A percentile compares a stretch with the other conserved stretches of the same genome.
phyloP scores from a whole-genome alignment of 2,329 filamentous ascomycete genomes.

The Arthrinium puccinioides region DNA sequence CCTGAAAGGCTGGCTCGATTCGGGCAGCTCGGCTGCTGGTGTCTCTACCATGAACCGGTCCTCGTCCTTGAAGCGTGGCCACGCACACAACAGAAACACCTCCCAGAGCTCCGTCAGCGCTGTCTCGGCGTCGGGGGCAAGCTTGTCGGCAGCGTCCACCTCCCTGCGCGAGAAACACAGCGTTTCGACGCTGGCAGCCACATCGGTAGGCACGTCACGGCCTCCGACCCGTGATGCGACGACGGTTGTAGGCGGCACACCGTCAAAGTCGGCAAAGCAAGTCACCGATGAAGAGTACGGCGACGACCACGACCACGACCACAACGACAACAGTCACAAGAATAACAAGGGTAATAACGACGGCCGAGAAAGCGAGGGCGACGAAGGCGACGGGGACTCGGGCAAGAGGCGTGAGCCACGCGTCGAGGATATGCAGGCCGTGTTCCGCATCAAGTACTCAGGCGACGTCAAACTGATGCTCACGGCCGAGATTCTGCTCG shows the following conservation, averaged over 20 bases:
- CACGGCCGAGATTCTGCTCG: slow-evolving; percentile 89
- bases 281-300: too few species aligned
- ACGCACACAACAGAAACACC: slow-evolving; percentile 33
- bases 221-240: slow-evolving; percentile 50
- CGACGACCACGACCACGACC: slow-evolving; percentile 11
- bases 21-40: slow-evolving; percentile 9
- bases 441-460: slow-evolving; percentile 83
- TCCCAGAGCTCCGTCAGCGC: slow-evolving; percentile 40
- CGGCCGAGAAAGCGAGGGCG: slow-evolving; percentile 1
- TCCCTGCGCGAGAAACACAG: slow-evolving; percentile 50
- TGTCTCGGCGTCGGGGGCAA: slow-evolving; percentile 26
- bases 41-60: slow-evolving; percentile 3
- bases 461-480: slow-evolving; percentile 83
- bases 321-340: background rate
- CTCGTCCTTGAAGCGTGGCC: slow-evolving; percentile 7
- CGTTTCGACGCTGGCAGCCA: slow-evolving; percentile 54
- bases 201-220: slow-evolving; percentile 42
- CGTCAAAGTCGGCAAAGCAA: too few species aligned
- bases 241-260: slow-evolving; percentile 16
- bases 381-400: slow-evolving; percentile 16
- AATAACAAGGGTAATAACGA: too few species aligned
- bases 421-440: slow-evolving; percentile 83
- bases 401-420: slow-evolving; percentile 56
- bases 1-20: slow-evolving; percentile 40
- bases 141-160: slow-evolving; percentile 2